Conservation (phyloP, 352 stramenopile species). For the Phytophthora syringae region DNA sequence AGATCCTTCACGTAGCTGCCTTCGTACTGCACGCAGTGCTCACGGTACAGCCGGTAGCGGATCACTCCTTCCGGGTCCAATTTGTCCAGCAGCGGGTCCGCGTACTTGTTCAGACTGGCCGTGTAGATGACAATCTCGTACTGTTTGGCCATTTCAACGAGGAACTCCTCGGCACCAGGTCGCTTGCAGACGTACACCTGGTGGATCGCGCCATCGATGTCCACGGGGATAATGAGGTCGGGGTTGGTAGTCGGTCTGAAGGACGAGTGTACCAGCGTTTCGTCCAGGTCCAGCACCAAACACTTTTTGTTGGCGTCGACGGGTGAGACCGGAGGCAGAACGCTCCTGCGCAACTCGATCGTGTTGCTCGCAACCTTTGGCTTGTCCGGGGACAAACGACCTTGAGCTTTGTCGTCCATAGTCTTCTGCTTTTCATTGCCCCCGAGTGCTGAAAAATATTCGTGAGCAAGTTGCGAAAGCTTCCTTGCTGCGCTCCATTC, state of each 20-base stretch:
- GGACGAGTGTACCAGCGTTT: slow-evolving; percentile 98
- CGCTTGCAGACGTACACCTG: too few species aligned
- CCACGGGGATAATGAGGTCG: too few species aligned
- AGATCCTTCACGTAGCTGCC: slow-evolving; percentile 98
- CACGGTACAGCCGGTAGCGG: slow-evolving; percentile 90
- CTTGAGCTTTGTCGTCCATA: slow-evolving; percentile 37
- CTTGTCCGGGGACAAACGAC: slow-evolving; percentile 30
- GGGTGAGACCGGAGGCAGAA: slow-evolving; percentile 53
- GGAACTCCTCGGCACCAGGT: too few species aligned
- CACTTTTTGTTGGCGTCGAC: slow-evolving; percentile 93
- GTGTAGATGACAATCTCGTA: too few species aligned
- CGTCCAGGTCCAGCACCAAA: slow-evolving; percentile 96
- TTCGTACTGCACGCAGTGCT: slow-evolving; percentile 96
- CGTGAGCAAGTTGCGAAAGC: slow-evolving; percentile 68
- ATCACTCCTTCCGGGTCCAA: slow-evolving; percentile 93
- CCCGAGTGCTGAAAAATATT: slow-evolving; percentile 72
- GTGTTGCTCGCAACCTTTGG: slow-evolving; percentile 35
- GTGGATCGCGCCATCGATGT: too few species aligned
- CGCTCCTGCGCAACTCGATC: slow-evolving; percentile 65
- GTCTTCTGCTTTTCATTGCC: slow-evolving; percentile 66
- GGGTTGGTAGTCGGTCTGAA: slow-evolving; percentile 94
- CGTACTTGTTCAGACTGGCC: too few species aligned
- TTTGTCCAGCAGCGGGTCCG: too few species aligned
- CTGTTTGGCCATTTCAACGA: too few species aligned
- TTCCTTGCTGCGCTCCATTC: too few species aligned